Percentiles rank a stretch among this genome's conserved stretches.
Evolutionary conservation across 441 rosid species (phyloP).

Genomic region (Pelargonium australe): DNA sequence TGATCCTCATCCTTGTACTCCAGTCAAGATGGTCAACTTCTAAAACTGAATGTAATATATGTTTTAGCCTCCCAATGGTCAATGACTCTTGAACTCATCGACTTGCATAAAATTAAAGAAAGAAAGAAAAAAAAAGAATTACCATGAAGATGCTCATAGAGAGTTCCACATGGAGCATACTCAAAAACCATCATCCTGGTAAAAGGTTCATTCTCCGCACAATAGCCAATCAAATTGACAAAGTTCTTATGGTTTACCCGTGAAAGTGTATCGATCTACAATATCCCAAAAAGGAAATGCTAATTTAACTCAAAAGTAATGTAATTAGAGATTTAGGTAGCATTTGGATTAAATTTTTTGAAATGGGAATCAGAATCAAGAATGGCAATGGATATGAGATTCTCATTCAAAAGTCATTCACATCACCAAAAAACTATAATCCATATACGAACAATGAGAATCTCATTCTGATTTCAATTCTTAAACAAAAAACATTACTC

Average conservation of each 20-base stretch:
- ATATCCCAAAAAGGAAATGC: background rate
- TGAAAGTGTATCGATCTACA: slow-evolving; percentile 42
- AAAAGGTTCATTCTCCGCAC: slow-evolving; percentile 55
- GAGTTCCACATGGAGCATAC: slow-evolving; percentile 64
- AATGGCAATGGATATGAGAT: too few relatives aligned
- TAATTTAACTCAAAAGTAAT: background rate
- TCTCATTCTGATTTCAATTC: too few relatives aligned
- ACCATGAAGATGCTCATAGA: slow-evolving; percentile 64
- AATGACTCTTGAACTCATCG: too few relatives aligned
- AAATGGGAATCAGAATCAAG: background rate
- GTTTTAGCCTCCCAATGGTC: too few relatives aligned
- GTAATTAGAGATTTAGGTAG: too few relatives aligned
- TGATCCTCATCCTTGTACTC: slow-evolving; percentile 57
- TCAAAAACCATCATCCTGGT: slow-evolving; percentile 75
- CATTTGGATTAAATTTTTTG: slow-evolving; percentile 12
- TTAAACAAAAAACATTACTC: too few relatives aligned
- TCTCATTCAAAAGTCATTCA: background rate
- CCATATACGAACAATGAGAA: too few relatives aligned
- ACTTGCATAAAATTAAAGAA: too few relatives aligned
- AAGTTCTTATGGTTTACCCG: slow-evolving; percentile 56
- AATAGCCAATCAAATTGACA: slow-evolving; percentile 54
- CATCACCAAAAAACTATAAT: too few relatives aligned
- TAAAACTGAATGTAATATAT: slow-evolving; percentile 38
- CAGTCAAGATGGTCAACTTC: slow-evolving; percentile 82
- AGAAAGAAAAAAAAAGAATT: slow-evolving; percentile 17